These are phyloP conservation scores for Mrakia blollopis DNA, from an alignment of 768 basidiomycete genomes.

Conservation along the genomic window DNA sequence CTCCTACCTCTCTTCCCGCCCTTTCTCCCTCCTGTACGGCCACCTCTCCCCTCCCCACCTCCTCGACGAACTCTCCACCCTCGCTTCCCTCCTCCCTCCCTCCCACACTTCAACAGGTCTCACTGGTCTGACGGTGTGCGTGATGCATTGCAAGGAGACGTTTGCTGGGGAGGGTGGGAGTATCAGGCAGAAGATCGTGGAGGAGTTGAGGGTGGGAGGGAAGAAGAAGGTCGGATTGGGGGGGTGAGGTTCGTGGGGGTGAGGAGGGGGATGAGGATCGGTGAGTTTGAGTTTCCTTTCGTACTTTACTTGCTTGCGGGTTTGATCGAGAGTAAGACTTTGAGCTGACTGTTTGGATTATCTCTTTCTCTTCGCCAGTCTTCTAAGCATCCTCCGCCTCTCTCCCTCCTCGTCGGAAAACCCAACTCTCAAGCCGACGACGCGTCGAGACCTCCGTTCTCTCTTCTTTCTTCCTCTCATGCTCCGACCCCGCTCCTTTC, in stretches of 20 bases:
- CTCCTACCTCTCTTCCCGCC: constrained; percentile 72
- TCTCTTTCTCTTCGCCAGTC: too few species aligned
- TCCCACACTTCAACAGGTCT: constrained; percentile 46
- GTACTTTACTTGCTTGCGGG: too few species aligned
- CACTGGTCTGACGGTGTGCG: constrained; percentile 51
- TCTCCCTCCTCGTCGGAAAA: too few species aligned
- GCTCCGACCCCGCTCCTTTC: too few species aligned
- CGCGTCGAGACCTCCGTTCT: too few species aligned
- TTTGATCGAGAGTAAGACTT: too few species aligned
- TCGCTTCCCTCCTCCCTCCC: constrained; percentile 61
- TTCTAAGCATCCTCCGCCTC: too few species aligned
- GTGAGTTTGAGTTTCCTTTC: neutral
- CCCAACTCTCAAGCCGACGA: too few species aligned
- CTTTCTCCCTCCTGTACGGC: constrained; percentile 66
- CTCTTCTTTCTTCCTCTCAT: too few species aligned
- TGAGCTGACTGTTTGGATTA: too few species aligned
- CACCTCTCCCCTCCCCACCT: constrained; percentile 81
- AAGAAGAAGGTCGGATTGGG: constrained; percentile 45
- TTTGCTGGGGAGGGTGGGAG: constrained; percentile 63
- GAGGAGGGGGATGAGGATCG: constrained; percentile 65
- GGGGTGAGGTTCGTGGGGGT: constrained; percentile 68
- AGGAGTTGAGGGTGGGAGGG: constrained; percentile 65
- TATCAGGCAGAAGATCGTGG: constrained; percentile 62
- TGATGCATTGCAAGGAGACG: constrained; percentile 35
- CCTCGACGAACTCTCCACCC: constrained; percentile 62